Percentiles rank a stretch among this genome's conserved stretches.
Evolutionary conservation across 345 rosid species (phyloP).

Genomic region (Citrus sp.): DNA sequence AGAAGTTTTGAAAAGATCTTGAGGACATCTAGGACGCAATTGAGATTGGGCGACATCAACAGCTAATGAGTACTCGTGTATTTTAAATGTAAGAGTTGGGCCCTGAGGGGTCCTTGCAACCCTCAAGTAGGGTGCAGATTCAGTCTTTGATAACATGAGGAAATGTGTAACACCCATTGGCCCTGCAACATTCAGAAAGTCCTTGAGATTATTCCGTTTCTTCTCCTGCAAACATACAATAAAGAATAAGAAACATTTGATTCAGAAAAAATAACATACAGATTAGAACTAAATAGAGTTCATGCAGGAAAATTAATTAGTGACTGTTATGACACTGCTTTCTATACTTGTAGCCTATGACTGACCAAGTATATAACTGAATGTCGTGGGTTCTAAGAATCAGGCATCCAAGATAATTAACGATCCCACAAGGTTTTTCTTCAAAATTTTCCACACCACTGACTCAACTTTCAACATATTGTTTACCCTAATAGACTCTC

Average conservation of each 20-base stretch:
- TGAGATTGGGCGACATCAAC: constrained; percentile 82
- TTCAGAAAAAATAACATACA: not conserved
- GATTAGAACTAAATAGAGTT: not conserved
- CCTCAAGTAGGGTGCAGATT: constrained; percentile 57
- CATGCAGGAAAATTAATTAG: not conserved
- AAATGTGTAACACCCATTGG: constrained; percentile 97
- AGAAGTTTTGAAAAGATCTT: constrained; percentile 77
- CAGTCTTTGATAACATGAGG: constrained; percentile 75
- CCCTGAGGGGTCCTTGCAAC: constrained; percentile 96
- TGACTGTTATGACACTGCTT: not conserved
- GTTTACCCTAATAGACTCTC: not conserved
- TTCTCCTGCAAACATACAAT: constrained; percentile 60
- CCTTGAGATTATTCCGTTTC: constrained; percentile 73
- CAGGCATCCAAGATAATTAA: not conserved
- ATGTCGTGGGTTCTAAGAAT: not conserved
- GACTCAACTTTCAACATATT: not conserved
- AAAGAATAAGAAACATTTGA: constrained; percentile 5
- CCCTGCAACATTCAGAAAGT: constrained; percentile 84
- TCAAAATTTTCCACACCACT: not conserved
- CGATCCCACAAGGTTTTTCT: not conserved
- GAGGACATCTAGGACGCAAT: constrained; percentile 81
- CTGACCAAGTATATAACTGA: not conserved
- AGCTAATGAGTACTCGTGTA: constrained; percentile 72
- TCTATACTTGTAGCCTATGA: not conserved
- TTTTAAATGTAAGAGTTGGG: constrained; percentile 84